Percentiles rank a stretch among this genome's conserved stretches.
phyloP scores from a whole-genome alignment of 257 asterid genomes.

The Cruciata laevipes region DNA sequence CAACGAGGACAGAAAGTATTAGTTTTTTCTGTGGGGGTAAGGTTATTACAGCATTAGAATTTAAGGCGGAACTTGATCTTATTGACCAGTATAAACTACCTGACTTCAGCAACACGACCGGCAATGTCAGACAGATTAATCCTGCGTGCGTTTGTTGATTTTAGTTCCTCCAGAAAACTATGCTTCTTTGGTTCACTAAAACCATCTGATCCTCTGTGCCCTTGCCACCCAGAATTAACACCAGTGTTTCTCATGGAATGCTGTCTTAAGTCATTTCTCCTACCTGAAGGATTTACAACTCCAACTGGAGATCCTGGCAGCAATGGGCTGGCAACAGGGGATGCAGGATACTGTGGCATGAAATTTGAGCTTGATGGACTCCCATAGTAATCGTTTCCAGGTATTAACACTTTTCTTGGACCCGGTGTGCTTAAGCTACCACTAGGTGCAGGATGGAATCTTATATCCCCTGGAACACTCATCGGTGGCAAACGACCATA shows the following conservation, averaged over 20 bases:
- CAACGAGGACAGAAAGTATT: slow-evolving; percentile 14
- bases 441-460: slow-evolving; percentile 35
- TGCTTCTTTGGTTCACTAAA: slow-evolving; percentile 43
- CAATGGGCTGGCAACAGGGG: slow-evolving; percentile 72
- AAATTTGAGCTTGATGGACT: slow-evolving; percentile 44
- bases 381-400: slow-evolving; percentile 47
- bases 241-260: slow-evolving; percentile 42
- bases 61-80: not conserved
- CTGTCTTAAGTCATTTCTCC: slow-evolving; percentile 52
- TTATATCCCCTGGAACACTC: slow-evolving; percentile 44
- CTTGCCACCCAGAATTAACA: slow-evolving; percentile 57
- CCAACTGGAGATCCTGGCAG: slow-evolving; percentile 64
- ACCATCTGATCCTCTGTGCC: slow-evolving; percentile 52
- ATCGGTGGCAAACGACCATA: slow-evolving; percentile 41
- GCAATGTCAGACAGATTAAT: slow-evolving; percentile 62
- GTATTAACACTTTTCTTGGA: slow-evolving; percentile 42
- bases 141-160: slow-evolving; percentile 54
- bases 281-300: slow-evolving; percentile 35
- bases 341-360: slow-evolving; percentile 50
- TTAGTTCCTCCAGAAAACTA: slow-evolving; percentile 76
- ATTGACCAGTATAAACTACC: slow-evolving; percentile 31
- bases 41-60: not conserved
- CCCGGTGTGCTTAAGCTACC: slow-evolving; percentile 37
- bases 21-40: not conserved
- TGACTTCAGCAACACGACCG: slow-evolving; percentile 69